These are phyloP conservation scores for Carex parvula DNA, from an alignment of 176 grass and related monocot species.

Conservation along the genomic window DNA sequence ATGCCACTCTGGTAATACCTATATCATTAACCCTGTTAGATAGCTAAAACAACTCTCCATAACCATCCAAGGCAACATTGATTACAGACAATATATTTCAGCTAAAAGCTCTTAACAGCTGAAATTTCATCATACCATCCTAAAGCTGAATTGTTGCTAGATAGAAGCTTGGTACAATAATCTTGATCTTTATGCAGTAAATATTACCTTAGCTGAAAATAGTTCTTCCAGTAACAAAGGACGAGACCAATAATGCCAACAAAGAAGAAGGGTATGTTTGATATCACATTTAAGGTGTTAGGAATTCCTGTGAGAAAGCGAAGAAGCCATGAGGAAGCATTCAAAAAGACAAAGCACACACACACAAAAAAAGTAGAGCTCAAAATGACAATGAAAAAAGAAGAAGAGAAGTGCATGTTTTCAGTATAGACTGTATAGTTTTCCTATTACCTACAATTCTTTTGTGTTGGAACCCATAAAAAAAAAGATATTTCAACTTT, in stretches of 20 bases:
- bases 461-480: too few relatives aligned
- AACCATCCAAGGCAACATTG: background rate
- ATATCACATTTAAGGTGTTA: conserved; percentile 83
- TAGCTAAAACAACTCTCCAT: background rate
- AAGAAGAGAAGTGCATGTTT: background rate
- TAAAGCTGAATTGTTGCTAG: background rate
- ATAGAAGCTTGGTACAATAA: background rate
- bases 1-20: background rate
- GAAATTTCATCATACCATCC: background rate
- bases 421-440: background rate
- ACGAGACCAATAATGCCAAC: conserved; percentile 53
- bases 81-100: background rate
- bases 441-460: background rate
- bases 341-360: background rate
- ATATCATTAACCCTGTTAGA: background rate
- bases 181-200: background rate
- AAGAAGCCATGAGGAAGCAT: background rate
- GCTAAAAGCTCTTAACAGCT: background rate
- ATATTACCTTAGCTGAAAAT: conserved; percentile 70
- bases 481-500: too few relatives aligned
- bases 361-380: too few relatives aligned
- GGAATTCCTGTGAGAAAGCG: conserved; percentile 59
- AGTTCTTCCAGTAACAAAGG: conserved; percentile 66
- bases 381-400: too few relatives aligned
- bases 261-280: conserved; percentile 88